Evolutionary conservation across 129 eudicot species (phyloP).

Genomic region (Escallonia herrerae): DNA sequence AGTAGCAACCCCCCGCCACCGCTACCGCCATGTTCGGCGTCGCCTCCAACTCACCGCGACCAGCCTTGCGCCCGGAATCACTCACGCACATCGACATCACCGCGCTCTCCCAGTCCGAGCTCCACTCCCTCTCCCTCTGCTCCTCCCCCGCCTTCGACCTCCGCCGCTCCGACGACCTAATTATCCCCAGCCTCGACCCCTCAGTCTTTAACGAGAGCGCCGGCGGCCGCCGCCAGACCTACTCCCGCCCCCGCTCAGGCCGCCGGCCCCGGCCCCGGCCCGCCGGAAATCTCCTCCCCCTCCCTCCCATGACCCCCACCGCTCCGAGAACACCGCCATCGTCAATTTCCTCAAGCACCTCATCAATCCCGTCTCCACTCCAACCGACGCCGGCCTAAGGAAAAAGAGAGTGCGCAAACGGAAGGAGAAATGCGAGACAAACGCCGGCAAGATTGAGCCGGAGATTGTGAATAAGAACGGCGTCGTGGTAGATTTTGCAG

Average conservation of each 20-base stretch:
- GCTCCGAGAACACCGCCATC: conserved; percentile 24
- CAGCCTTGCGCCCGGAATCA: conserved; percentile 12
- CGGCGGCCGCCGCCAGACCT: conserved; percentile 39
- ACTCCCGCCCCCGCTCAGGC: conserved; percentile 30
- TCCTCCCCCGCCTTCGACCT: conserved; percentile 29
- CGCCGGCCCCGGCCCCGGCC: conserved; percentile 24
- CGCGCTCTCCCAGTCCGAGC: conserved; percentile 42
- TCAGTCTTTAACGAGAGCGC: conserved; percentile 41
- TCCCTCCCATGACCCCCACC: conserved; percentile 4
- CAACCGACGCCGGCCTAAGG: not conserved
- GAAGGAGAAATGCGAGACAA: not conserved
- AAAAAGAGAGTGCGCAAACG: conserved; percentile 17
- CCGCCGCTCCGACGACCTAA: conserved; percentile 15
- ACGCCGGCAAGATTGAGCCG: conserved; percentile 2
- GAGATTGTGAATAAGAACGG: conserved; percentile 33
- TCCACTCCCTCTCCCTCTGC: conserved; percentile 38
- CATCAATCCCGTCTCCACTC: not conserved
- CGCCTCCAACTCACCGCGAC: conserved; percentile 3
- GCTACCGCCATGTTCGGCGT: conserved; percentile 18
- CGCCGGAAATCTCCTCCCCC: conserved; percentile 11
- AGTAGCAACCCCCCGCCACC: not conserved
- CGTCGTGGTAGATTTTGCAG: conserved; percentile 31
- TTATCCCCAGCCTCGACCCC: conserved; percentile 25
- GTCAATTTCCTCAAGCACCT: conserved; percentile 31
- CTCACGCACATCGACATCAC: conserved; percentile 28